Base-by-base conservation (phyloP, 768 basidiomycete species). In the Pluteus cervinus region DNA sequence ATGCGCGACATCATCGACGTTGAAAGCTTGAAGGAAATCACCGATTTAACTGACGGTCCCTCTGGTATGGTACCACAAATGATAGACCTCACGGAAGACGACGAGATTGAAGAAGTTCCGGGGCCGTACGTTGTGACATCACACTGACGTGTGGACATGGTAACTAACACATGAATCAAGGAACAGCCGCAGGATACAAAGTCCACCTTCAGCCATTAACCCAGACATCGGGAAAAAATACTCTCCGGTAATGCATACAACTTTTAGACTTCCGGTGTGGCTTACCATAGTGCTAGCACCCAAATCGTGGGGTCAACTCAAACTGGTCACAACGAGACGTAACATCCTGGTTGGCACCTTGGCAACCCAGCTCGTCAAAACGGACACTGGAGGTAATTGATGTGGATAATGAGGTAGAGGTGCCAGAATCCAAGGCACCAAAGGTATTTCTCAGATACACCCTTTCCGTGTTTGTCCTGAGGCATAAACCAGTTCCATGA, bases 1-100 rank as follows among this genome's bases (percentile, higher is more conserved):
- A n/a, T n/a, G n/a, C 21, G 14, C 20, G 30, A 32, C 17, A 20
- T 39, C 20, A 39, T 39, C 12, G 38, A 39, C 21, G 38, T 39
- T 3, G 38, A 39, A 6, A 24, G n/a, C 14, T 24, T 24, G n/a
- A 16, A 15, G 28, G 11, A 12, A 11, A 10, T 4, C 15, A 15
- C 14, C 5, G 38, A 16, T 9, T 24, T 7, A 11, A 12, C 29
- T 31, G 7, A 31, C n/a, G n/a, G n/a, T n/a, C n/a, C n/a, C n/a
- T n/a, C n/a, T n/a, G n/a, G n/a, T n/a, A n/a, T n/a, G n/a, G n/a
- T 6, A 23, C 22, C 30, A 3, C 29, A 24, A 20, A 25, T 18
- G 11, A 23, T 39, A 11, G 38, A 39, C 20, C 29, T 39, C 9
- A 39, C 38, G 7, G 14, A 22, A 31, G 38, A 39, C 7, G 29